Base-by-base conservation (phyloP, 2,329 filamentous ascomycete species). In the Verticillium nubilum region DNA sequence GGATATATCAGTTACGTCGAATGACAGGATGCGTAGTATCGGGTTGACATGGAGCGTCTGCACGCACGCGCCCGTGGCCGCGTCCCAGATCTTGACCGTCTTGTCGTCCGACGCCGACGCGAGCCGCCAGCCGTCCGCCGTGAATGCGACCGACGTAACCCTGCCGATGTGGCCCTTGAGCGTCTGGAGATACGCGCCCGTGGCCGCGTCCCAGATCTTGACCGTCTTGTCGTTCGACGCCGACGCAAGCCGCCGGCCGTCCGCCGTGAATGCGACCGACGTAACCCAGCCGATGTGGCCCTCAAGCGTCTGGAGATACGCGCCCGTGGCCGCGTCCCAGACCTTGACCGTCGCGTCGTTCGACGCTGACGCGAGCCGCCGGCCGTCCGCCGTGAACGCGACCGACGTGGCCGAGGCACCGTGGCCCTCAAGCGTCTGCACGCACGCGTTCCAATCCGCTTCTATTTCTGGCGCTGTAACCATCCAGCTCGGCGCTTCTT, bases 351-450 rank as follows among this genome's bases (percentile, higher is more conserved):
- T 63, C 3, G 52, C 50, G 26, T 64, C 58, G 25, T 33, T 6
- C 5, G 59, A 61, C 28, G 57, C 60, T 13, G 65, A 63, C 27
- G 62, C 64, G 2, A 68, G 27, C 37, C 29, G 59, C 42, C 57
- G 58, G 27, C 61, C 52, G 52, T 67, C 61, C 27, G 58, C 60
- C 5, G 67, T 63, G 54, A 67, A 67, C 5, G 58, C 58, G n/a
- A 69, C 42, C 15, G 59, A 59, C 7, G 5, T 47, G 15, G 66
- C 58, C 0, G 5, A 27, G 6, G 15, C 37, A 4, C 27, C 54
- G 54, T 69, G 67, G 9, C 64, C 64, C 19, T 63, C 60, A n/a
- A 65, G 62, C 17, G 59, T 66, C 54, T 67, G 61, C n/a, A 62
- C 26, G 25, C 58, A 62, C 31, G 50, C 35, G 37, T 55, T 59